Base-by-base conservation (phyloP, 306 rosid genomes). In the Dalbergia cochinchinensis region DNA sequence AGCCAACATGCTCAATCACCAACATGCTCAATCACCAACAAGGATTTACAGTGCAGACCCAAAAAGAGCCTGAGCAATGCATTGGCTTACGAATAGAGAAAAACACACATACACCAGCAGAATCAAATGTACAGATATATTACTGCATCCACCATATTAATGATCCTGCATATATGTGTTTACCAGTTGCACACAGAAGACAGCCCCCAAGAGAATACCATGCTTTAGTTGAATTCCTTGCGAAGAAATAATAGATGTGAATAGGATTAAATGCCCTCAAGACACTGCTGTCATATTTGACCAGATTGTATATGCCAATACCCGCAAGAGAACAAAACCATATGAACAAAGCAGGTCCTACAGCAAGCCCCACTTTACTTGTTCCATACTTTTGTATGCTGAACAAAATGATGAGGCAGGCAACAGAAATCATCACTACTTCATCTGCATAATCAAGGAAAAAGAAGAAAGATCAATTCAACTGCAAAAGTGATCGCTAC, bases 171-270 rank as follows among this genome's bases (percentile, higher is more conserved):
- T 45, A 20, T 50, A 67, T 44, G 66, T 59, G 66, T 69, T 89
- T 87, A 92, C 97, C 97, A 73, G 98, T 91, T 78, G 97, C 98
- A 85, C 97, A 94, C 41, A 94, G 89, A 81, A 94, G 85, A 87
- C 98, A 94, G 57, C 98, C 98, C 81, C 97, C 98, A 62, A 94
- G 97, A 84, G 94, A 74, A 83, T 91, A 94, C 97, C 97, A 94
- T 37, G 97, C 98, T 83, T 92, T 94, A 63, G 87, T 91, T 71
- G 98, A 83, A 87, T 94, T 89, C 93, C 98, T 92, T 86, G 84
- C 63, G 80, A 94, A 94, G 87, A 89, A 94, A 84, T 91, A 92
- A 77, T 91, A 92, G 34, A 94, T 92, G 83, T 94, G 86, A 76
- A 91, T 84, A 77, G 98, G 98, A 88, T 94, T 94, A 77, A 94